phyloP scores from a whole-genome alignment of 1,139 yeast genomes.

The Kodamaea derodonti region DNA sequence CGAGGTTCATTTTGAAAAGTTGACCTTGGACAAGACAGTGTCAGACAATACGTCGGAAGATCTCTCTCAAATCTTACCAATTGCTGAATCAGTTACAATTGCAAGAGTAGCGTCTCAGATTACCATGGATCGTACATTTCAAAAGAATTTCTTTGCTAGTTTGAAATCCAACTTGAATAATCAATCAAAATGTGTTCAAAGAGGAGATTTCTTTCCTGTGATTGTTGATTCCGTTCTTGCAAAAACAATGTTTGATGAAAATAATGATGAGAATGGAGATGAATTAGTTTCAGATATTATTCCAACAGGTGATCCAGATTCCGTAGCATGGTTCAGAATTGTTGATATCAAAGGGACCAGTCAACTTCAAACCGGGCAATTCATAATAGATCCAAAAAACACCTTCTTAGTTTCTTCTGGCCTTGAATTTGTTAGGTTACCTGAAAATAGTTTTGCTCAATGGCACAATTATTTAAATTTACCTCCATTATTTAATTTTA shows the following conservation, averaged over 20 bases:
- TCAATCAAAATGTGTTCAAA: slow-evolving; percentile 52
- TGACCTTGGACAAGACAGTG: slow-evolving; percentile 1
- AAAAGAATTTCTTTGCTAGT: slow-evolving; percentile 61
- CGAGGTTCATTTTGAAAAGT: slow-evolving; percentile 23
- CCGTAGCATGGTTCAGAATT: slow-evolving; percentile 82
- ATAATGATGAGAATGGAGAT: slow-evolving; percentile 19
- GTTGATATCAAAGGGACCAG: slow-evolving; percentile 34
- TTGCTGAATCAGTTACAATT: slow-evolving; percentile 44
- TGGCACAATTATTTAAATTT: slow-evolving; percentile 44
- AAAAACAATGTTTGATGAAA: slow-evolving; percentile 47
- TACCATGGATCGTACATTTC: slow-evolving; percentile 64
- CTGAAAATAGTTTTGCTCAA: slow-evolving; percentile 28
- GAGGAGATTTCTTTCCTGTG: slow-evolving; percentile 71
- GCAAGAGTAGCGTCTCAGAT: slow-evolving; percentile 69
- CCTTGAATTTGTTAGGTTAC: slow-evolving; percentile 36
- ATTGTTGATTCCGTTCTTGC: slow-evolving; percentile 72
- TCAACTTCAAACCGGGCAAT: slow-evolving; percentile 39
- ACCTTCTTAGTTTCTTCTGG: slow-evolving; percentile 74
- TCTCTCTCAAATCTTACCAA: slow-evolving; percentile 13
- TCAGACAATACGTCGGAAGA: not conserved
- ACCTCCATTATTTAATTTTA: slow-evolving; percentile 39
- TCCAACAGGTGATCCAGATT: slow-evolving; percentile 65
- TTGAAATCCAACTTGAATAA: slow-evolving; percentile 61
- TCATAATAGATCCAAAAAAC: slow-evolving; percentile 56
- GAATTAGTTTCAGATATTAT: slow-evolving; percentile 24